Evolutionary conservation across 1,284 basidiomycete species (phyloP), one percentile per base, ranked within the genome.

Genomic region (Cutaneotrichosporon spelunceum): DNA sequence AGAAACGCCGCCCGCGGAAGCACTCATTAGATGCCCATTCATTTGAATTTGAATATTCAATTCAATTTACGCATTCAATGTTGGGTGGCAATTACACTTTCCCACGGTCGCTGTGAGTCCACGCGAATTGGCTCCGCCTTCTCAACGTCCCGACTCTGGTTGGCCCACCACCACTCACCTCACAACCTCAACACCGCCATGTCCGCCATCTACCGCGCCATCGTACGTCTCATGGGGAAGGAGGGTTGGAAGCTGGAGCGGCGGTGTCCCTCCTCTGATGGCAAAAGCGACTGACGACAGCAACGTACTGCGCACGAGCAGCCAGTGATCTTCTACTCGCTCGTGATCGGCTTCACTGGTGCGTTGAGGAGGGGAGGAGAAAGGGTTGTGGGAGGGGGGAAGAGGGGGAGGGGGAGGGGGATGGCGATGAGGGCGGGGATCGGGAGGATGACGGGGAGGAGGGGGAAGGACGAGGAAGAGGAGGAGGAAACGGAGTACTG

Each of bases 291-390:
- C 39, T 42, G 39, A 42, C 39, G n/a, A 19, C 57, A 87, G 85
- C 86, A 86, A 84, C 86, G 88, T 64, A 85, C 88, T 72, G 91
- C 93, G 39, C 94, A 97, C 81, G 93, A 96, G 81, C 87, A 87
- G 70, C 93, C 93, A 36, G 89, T 91, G 72, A 86, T 96, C 78
- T 94, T 95, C 82, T 96, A 87, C 82, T 90, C 92, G 8, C 83
- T 88, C 75, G 78, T 87, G 56, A 80, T 96, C 63, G 93, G 93
- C 50, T 73, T 81, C 44, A 23, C 70, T 60, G 75, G 75, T 77
- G 57, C 24, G 75, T 42, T 19, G 39, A n/a, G 39, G n/a, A n/a
- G n/a, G n/a, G n/a, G n/a, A n/a, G n/a, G n/a, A n/a, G n/a, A n/a
- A n/a, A n/a, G n/a, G n/a, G n/a, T n/a, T n/a, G n/a, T n/a, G n/a